Conservation (phyloP, 2,329 filamentous ascomycete species). For the Didymella segeticola region DNA sequence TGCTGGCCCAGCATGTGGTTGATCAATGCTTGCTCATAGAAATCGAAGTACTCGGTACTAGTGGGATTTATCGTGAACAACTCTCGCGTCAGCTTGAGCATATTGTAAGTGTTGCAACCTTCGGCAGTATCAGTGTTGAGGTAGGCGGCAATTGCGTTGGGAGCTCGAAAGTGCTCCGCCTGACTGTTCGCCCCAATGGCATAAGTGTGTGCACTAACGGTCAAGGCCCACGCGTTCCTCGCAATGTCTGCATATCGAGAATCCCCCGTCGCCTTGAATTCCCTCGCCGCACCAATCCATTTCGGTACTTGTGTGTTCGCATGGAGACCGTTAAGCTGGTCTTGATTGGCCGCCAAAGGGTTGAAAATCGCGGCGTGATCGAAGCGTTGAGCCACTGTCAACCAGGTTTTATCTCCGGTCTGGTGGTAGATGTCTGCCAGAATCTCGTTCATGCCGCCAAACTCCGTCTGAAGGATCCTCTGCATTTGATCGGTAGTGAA, state of each 20-base stretch:
- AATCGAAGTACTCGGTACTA: conserved; percentile 1
- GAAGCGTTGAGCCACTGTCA: background rate
- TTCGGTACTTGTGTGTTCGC: background rate
- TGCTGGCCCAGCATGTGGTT: conserved; percentile 3
- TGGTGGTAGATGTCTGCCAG: conserved; percentile 3
- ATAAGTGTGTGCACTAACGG: background rate
- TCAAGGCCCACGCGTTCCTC: background rate
- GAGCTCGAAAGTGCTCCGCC: background rate
- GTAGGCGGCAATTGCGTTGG: background rate
- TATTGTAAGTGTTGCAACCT: conserved; percentile 3
- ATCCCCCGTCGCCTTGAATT: background rate
- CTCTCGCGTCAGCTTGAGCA: conserved; percentile 3
- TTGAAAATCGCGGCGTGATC: background rate
- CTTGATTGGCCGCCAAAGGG: background rate
- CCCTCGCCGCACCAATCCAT: background rate
- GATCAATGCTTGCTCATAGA: conserved; percentile 3
- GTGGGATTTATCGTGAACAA: background rate
- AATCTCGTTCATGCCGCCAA: conserved; percentile 3
- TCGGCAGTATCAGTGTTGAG: background rate
- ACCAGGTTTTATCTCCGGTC: background rate
- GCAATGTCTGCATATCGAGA: background rate
- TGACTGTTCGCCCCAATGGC: conserved; percentile 1
- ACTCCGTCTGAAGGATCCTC: background rate
- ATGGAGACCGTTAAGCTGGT: background rate
- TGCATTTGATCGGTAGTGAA: background rate